phyloP scores from a whole-genome alignment of 2,329 filamentous ascomycete species.

The Capronia americana region DNA sequence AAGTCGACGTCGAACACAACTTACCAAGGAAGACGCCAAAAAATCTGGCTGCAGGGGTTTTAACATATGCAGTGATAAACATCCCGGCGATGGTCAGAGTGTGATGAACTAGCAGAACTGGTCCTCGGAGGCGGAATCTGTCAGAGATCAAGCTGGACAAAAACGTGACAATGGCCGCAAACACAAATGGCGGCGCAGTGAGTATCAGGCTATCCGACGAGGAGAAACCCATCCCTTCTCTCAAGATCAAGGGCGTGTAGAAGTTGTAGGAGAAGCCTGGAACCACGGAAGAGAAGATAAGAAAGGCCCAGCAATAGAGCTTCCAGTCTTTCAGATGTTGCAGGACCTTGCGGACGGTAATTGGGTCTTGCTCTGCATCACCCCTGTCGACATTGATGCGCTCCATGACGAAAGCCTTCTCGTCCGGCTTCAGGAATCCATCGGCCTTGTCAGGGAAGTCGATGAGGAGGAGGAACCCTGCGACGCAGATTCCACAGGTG shows the following conservation, averaged over 20 bases:
- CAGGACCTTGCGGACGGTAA: conserved; percentile 41
- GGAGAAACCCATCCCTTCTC: conserved; percentile 47
- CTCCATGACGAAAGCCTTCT: conserved; percentile 43
- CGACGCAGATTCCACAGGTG: conserved; percentile 43
- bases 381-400: conserved; percentile 48
- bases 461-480: conserved; percentile 49
- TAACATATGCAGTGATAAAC: conserved; percentile 31
- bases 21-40: conserved; percentile 33
- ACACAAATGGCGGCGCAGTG: conserved; percentile 45
- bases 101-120: conserved; percentile 32
- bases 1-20: conserved; percentile 40
- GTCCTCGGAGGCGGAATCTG: conserved; percentile 32
- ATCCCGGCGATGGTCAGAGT: conserved; percentile 33
- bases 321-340: conserved; percentile 47
- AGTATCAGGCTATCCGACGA: conserved; percentile 44
- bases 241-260: conserved; percentile 45
- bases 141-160: conserved; percentile 39
- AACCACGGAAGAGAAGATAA: conserved; percentile 20
- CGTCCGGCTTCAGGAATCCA: conserved; percentile 39
- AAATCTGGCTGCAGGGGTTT: conserved; percentile 28
- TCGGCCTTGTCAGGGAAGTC: conserved; percentile 47
- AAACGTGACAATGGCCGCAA: conserved; percentile 47
- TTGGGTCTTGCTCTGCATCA: conserved; percentile 43
- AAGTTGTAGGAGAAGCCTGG: conserved; percentile 49
- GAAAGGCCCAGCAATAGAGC: conserved; percentile 39